A percentile compares a stretch with the other conserved stretches of the same genome.
phyloP scores from a whole-genome alignment of 768 basidiomycete genomes.

The Boletellus sp. region DNA sequence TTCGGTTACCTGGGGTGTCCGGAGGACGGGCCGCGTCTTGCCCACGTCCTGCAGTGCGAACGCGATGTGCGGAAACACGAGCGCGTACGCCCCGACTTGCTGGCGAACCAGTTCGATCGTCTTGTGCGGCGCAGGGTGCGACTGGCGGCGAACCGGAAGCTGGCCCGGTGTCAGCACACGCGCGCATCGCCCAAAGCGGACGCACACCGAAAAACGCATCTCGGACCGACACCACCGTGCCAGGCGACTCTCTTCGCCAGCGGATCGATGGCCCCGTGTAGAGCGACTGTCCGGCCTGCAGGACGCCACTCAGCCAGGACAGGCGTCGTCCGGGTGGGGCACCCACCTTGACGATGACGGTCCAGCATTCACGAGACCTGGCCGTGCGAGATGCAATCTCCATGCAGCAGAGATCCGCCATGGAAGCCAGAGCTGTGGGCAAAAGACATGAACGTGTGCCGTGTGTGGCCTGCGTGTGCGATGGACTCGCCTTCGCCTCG shows the following conservation, averaged over 20 bases:
- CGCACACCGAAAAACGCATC: constrained; percentile 89
- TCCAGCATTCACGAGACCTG: constrained; percentile 62
- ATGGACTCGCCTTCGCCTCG: constrained; percentile 77
- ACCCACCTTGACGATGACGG: constrained; percentile 72
- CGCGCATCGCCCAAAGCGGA: constrained; percentile 7
- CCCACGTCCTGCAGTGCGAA: constrained; percentile 64
- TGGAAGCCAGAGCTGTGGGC: constrained; percentile 72
- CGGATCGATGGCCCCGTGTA: constrained; percentile 72
- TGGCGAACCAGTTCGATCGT: constrained; percentile 66
- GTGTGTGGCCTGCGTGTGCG: constrained; percentile 1
- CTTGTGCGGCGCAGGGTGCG: constrained; percentile 57
- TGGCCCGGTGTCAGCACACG: constrained; percentile 27
- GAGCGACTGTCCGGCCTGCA: constrained; percentile 60
- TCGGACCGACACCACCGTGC: constrained; percentile 79
- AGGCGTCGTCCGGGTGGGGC: not conserved
- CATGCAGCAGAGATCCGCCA: constrained; percentile 71
- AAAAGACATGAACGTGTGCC: constrained; percentile 7
- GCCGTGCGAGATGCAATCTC: constrained; percentile 80
- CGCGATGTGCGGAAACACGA: constrained; percentile 66
- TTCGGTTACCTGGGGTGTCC: constrained; percentile 65
- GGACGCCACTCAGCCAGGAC: not conserved
- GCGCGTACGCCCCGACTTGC: constrained; percentile 68
- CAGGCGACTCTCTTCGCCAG: constrained; percentile 68
- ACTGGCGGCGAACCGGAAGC: constrained; percentile 77
- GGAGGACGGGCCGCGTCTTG: constrained; percentile 47